Evolutionary conservation across 2,329 filamentous ascomycete genomes (phyloP).

Genomic region (Calonectria henricotiae): DNA sequence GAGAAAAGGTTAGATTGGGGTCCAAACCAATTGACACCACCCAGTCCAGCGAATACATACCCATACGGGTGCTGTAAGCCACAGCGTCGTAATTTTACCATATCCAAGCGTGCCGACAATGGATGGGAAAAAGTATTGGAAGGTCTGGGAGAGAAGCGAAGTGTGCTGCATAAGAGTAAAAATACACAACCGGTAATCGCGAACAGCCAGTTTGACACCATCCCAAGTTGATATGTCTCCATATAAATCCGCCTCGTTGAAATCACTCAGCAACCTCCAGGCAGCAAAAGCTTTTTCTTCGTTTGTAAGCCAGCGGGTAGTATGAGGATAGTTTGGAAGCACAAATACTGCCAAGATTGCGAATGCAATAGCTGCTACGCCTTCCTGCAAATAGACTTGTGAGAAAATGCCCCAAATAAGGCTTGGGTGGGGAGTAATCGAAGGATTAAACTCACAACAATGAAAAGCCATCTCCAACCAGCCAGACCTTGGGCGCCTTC

Average conservation of each 20-base stretch:
- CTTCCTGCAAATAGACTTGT: conserved; percentile 51
- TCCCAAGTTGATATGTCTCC: conserved; percentile 59
- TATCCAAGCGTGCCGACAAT: conserved; percentile 76
- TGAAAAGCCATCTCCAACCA: conserved; percentile 79
- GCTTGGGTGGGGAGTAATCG: not conserved
- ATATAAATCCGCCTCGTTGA: conserved; percentile 63
- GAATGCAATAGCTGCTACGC: conserved; percentile 60
- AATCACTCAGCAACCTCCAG: conserved; percentile 68
- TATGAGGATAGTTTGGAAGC: conserved; percentile 70
- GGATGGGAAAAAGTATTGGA: conserved; percentile 78
- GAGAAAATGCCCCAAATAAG: not conserved
- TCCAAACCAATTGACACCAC: not conserved
- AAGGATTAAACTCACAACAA: conserved; percentile 62
- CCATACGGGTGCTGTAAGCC: conserved; percentile 74
- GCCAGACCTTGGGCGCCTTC: conserved; percentile 67
- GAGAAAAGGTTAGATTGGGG: not conserved
- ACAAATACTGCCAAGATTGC: conserved; percentile 56
- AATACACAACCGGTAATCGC: conserved; percentile 68
- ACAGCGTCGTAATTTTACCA: conserved; percentile 68
- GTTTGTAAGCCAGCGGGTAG: conserved; percentile 67
- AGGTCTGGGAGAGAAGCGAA: conserved; percentile 69
- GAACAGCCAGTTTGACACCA: conserved; percentile 66
- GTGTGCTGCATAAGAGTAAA: conserved; percentile 71
- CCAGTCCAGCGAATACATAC: conserved; percentile 55
- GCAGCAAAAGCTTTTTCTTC: conserved; percentile 69